Base-by-base conservation (phyloP, 108 stramenopile genomes). In the Asterionellopsis glacialis region DNA sequence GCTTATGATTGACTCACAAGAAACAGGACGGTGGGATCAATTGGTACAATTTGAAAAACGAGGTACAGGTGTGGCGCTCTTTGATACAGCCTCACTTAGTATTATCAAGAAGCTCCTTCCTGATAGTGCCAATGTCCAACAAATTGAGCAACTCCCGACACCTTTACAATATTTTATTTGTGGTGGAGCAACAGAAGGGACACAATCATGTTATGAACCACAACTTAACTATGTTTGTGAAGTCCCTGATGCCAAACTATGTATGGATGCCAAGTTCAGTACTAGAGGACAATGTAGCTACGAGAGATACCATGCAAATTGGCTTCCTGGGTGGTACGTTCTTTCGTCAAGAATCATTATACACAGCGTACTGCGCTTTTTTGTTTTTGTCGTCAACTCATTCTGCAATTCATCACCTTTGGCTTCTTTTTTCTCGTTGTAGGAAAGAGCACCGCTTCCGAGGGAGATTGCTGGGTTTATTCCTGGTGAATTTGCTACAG, bases 321-420 rank as follows among this genome's bases (percentile, higher is more conserved):
- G 81, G 76, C 81, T 75, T 54, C 81, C 73, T 5, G 81, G 81
- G 41, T 74, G 66, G n/a, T n/a, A n/a, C n/a, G n/a, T n/a, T n/a
- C n/a, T n/a, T n/a, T n/a, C n/a, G n/a, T n/a, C n/a, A n/a, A n/a
- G n/a, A n/a, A n/a, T n/a, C n/a, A n/a, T n/a, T n/a, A n/a, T n/a
- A n/a, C n/a, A n/a, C n/a, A n/a, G n/a, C n/a, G n/a, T n/a, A n/a
- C n/a, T n/a, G n/a, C n/a, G n/a, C n/a, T n/a, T n/a, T n/a, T n/a
- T n/a, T n/a, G n/a, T n/a, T n/a, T n/a, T n/a, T n/a, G n/a, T n/a
- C n/a, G n/a, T n/a, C n/a, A n/a, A n/a, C n/a, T n/a, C n/a, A n/a
- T n/a, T n/a, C n/a, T n/a, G n/a, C n/a, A n/a, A n/a, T n/a, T n/a
- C n/a, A n/a, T n/a, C n/a, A n/a, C n/a, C n/a, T n/a, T n/a, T n/a